phyloP scores from a whole-genome alignment of 306 rosid genomes.

The barrel medic (Medicago truncatula) region DNA sequence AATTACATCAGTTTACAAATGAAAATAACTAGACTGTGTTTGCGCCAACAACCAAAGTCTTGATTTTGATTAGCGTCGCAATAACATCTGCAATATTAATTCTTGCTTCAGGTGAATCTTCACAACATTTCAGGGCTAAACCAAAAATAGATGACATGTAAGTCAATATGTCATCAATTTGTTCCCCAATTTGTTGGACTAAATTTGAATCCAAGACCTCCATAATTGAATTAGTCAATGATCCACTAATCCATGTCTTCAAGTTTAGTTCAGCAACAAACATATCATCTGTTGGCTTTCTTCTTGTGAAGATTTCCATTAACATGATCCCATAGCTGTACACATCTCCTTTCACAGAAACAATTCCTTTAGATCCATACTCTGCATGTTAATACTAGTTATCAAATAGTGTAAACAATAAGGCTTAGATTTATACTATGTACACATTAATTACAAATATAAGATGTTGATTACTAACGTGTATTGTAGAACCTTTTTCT shows the following conservation, averaged over 20 bases:
- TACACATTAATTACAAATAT: no score
- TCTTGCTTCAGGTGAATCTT: slow-evolving; percentile 19
- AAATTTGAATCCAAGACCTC: slow-evolving; percentile 27
- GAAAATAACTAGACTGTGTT: slow-evolving; percentile 26
- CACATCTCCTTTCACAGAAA: background rate
- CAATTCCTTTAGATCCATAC: background rate
- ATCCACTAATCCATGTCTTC: background rate
- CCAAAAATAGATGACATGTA: slow-evolving; percentile 2
- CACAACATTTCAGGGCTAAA: slow-evolving; percentile 7
- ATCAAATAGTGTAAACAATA: no score
- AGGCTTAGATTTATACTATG: no score
- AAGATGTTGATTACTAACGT: no score
- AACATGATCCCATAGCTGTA: background rate
- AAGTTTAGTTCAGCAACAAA: background rate
- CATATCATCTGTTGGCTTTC: background rate
- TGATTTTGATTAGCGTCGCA: background rate
- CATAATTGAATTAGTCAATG: background rate
- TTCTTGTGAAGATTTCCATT: background rate
- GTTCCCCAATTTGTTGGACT: slow-evolving; percentile 2
- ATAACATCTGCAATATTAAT: background rate
- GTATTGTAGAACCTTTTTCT: no score
- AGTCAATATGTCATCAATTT: background rate
- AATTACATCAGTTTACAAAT: no score
- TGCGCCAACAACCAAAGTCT: background rate
- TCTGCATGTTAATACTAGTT: slow-evolving; percentile 9